Evolutionary conservation across 176 grass and related monocot genomes (phyloP).

Genomic region (Carex littledalei): DNA sequence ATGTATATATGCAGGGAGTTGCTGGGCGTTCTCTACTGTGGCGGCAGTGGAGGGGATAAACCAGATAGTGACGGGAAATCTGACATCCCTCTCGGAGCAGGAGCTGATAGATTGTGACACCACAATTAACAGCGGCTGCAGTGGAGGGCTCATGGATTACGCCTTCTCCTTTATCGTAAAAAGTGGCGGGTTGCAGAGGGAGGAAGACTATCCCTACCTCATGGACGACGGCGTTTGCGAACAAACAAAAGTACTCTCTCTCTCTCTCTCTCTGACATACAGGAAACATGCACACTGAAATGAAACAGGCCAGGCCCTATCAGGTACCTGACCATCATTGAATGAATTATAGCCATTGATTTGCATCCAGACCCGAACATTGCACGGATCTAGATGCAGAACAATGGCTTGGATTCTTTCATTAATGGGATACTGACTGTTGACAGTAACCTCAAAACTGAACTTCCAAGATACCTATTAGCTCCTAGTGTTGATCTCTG

Average conservation of each 20-base stretch:
- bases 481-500: not conserved
- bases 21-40: constrained; percentile 86
- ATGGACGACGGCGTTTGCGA: constrained; percentile 69
- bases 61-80: constrained; percentile 61
- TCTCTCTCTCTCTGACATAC: constrained; percentile 4
- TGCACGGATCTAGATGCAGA: not conserved
- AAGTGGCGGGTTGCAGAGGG: constrained; percentile 48
- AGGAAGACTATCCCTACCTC: constrained; percentile 79
- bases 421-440: not conserved
- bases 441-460: not conserved
- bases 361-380: not conserved
- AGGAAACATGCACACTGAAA: not conserved
- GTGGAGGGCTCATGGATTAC: constrained; percentile 73
- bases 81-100: constrained; percentile 76
- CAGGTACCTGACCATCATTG: not conserved
- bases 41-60: constrained; percentile 82
- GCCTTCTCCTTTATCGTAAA: constrained; percentile 63
- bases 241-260: constrained; percentile 18
- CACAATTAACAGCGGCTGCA: constrained; percentile 44
- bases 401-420: not conserved
- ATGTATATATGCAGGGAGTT: constrained; percentile 46
- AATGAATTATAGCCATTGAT: not conserved
- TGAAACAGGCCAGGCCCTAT: too few species aligned
- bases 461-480: not conserved
- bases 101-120: constrained; percentile 82